phyloP scores from a whole-genome alignment of 2,329 filamentous ascomycete species.

The Epichloe elymi region DNA sequence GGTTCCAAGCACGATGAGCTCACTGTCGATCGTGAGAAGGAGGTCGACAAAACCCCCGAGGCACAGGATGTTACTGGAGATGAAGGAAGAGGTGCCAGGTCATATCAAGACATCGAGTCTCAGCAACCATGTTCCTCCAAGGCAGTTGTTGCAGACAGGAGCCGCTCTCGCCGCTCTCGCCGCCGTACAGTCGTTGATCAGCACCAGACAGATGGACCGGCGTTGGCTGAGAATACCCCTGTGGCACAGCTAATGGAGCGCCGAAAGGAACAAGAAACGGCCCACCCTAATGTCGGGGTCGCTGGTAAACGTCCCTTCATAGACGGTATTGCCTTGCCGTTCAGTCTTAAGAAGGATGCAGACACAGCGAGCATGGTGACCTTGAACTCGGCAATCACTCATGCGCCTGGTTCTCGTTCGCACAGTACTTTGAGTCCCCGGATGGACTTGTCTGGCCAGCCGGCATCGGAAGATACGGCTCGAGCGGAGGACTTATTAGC shows the following conservation, averaged over 20 bases:
- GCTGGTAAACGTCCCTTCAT: constrained; percentile 52
- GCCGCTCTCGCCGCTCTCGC: constrained; percentile 31
- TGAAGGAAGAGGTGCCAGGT: constrained; percentile 30
- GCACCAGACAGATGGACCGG: constrained; percentile 28
- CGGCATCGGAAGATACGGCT: constrained; percentile 1
- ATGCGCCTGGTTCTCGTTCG: constrained; percentile 18
- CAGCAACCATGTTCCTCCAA: constrained; percentile 19
- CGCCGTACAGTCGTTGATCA: constrained; percentile 37
- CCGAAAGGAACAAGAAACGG: constrained; percentile 25
- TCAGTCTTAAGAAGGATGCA: constrained; percentile 50
- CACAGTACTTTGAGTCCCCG: constrained; percentile 16
- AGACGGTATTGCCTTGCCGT: constrained; percentile 59
- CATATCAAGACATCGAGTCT: constrained; percentile 26
- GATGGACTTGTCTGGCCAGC: constrained; percentile 1
- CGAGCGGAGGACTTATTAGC: constrained; percentile 6
- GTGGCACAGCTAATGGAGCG: constrained; percentile 30
- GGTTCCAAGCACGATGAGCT: constrained; percentile 78
- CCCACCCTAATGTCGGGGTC: constrained; percentile 30
- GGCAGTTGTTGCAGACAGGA: constrained; percentile 17
- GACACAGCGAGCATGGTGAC: constrained; percentile 61
- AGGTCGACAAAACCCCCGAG: constrained; percentile 28
- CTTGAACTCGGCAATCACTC: constrained; percentile 31
- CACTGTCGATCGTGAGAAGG: constrained; percentile 48
- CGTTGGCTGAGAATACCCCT: constrained; percentile 25
- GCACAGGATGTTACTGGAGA: constrained; percentile 20